These are phyloP conservation scores for Alternaria arbusti DNA, from an alignment of 2,329 filamentous ascomycete species.

Conservation along the genomic window DNA sequence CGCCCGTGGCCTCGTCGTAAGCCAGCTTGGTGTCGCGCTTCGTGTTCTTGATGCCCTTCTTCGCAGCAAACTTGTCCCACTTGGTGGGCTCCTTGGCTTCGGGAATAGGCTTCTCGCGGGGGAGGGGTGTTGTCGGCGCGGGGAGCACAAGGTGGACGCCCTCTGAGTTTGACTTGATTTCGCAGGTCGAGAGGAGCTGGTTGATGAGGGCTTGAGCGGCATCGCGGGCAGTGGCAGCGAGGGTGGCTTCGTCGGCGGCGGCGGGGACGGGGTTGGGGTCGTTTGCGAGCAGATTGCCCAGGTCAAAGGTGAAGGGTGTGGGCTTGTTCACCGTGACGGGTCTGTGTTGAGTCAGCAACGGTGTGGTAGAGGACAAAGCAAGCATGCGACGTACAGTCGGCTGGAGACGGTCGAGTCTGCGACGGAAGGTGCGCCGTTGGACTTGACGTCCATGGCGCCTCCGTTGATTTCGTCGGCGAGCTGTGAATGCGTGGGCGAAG, in stretches of 20 bases:
- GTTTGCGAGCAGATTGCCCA: slow-evolving; percentile 82
- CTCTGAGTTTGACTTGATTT: slow-evolving; percentile 70
- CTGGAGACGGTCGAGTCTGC: slow-evolving; percentile 42
- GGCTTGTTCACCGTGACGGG: slow-evolving; percentile 67
- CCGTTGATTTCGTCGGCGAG: slow-evolving; percentile 39
- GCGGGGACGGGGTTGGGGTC: slow-evolving; percentile 83
- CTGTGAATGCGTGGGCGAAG: slow-evolving; percentile 32
- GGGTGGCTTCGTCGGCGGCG: slow-evolving; percentile 66
- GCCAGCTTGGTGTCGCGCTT: slow-evolving; percentile 80
- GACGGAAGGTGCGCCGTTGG: slow-evolving; percentile 36
- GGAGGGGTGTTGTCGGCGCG: slow-evolving; percentile 70
- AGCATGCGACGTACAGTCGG: slow-evolving; percentile 36
- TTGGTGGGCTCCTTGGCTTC: slow-evolving; percentile 82
- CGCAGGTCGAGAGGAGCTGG: slow-evolving; percentile 88
- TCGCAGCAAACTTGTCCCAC: slow-evolving; percentile 94
- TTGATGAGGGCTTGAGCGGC: slow-evolving; percentile 92
- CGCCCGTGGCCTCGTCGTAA: slow-evolving; percentile 82
- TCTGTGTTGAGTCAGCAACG: slow-evolving; percentile 18
- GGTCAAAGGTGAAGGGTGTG: slow-evolving; percentile 90
- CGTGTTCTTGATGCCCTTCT: slow-evolving; percentile 95
- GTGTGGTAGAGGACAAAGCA: not conserved
- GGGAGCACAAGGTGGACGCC: slow-evolving; percentile 84
- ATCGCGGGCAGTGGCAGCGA: slow-evolving; percentile 80
- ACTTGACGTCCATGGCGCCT: slow-evolving; percentile 44
- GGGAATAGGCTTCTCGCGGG: slow-evolving; percentile 91